Base-by-base conservation (phyloP, 164 flowering plant genomes). In the Chimonanthus salicifolius region DNA sequence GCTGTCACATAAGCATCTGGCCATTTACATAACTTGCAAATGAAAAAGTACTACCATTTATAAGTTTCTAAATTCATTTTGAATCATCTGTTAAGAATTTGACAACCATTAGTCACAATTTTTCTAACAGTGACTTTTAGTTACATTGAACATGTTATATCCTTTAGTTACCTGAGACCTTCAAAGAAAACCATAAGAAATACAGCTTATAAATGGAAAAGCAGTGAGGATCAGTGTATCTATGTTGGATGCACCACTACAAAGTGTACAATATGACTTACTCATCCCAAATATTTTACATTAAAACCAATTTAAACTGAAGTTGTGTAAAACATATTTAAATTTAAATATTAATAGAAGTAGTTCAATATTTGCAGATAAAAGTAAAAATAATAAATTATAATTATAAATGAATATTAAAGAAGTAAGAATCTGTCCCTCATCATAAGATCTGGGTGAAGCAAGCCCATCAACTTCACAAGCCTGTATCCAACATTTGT, bases 11-110 rank as follows among this genome's bases (percentile, higher is more conserved):
- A 21, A 69, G 46, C 45, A 69, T 50, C 48, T 21, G 0, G 49
- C 15, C 60, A 69, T 69, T 68, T 49, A 69, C 9, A 10, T 9
- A 49, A 69, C 49, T 69, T 49, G 21, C 49, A 49, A 69, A 50
- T 13, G 10, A 2, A 47, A 43, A 6, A 68, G 11, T 48, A 68
- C 33, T 21, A 4, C 6, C 18, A 4, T 47, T 48, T 47, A 2
- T 48, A 11, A 68, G 48, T 21, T 63, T 13, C 60, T 3, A 54
- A 2, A 54, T 54, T 13, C 5, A 54, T 10, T 4, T 54, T 54
- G 16, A 54, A 10, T 54, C 60, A 10, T 54, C 11, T 54, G 60
- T 21, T 21, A 21, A 21, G 33, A 54, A 16, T 16, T 10, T 5
- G 4, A 54, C 33, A 54, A 54, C 60, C n/a, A 54, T 10, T 21